These are phyloP conservation scores for Metarhizium guizhouense DNA, from an alignment of 2,329 filamentous ascomycete species.

Conservation along the genomic window DNA sequence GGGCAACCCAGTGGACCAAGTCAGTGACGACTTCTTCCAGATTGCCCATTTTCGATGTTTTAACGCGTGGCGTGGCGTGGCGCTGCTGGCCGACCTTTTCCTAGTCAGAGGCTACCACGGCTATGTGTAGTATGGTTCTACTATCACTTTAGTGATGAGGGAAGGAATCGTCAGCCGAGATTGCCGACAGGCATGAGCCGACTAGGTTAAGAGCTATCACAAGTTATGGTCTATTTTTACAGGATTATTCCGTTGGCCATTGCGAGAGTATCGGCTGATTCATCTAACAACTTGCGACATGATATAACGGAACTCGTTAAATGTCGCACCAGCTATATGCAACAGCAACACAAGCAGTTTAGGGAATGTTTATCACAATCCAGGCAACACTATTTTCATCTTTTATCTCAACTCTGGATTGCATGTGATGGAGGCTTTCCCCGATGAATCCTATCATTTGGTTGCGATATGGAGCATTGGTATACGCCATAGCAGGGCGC, in stretches of 20 bases:
- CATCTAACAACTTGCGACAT: conserved; percentile 3
- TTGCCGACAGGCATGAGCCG: not conserved
- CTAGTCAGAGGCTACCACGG: not conserved
- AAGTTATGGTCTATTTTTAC: conserved; percentile 2
- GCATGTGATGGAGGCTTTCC: conserved; percentile 3
- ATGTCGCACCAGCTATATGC: conserved; percentile 36
- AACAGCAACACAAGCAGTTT: conserved; percentile 54
- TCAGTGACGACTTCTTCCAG: conserved; percentile 40
- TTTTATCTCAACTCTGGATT: conserved; percentile 13
- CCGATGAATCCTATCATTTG: conserved; percentile 5
- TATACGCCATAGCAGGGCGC: conserved; percentile 7
- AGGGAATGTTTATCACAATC: conserved; percentile 46
- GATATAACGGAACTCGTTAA: conserved; percentile 6
- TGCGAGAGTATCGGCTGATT: not conserved
- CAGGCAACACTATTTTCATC: conserved; percentile 12
- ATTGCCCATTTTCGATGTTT: not conserved
- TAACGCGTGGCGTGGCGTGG: not conserved
- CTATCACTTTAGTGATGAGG: not conserved
- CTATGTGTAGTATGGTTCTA: not conserved
- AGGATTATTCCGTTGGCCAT: not conserved
- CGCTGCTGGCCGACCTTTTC: not conserved
- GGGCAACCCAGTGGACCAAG: conserved; percentile 61
- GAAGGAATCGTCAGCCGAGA: not conserved
- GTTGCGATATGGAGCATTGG: conserved; percentile 10
- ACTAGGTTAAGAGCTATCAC: not conserved